Base-by-base conservation (phyloP, 495 filamentous ascomycete species). In the Penicillium paradoxum region DNA sequence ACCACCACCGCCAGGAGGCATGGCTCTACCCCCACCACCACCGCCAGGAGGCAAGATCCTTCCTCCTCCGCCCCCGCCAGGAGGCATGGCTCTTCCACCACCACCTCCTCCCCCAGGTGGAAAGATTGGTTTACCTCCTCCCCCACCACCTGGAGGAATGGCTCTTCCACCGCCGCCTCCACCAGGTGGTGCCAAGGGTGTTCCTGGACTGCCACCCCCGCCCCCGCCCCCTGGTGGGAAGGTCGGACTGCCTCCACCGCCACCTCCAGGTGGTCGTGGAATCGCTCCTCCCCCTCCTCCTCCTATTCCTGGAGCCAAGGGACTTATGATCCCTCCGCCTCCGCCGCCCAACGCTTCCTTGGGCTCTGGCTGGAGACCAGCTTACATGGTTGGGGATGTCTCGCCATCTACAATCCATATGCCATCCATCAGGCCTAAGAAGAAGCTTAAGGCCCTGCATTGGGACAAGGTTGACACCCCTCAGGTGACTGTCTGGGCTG, bases 391-490 rank as follows among this genome's bases (percentile, higher is more conserved):
- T 56, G 76, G 82, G 37, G 75, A 72, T 40, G 49, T 62, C 27
- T 69, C 69, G 32, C 57, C 67, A 24, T 62, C 72, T 46, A 73
- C 72, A 11, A 72, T 83, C 40, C 73, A 79, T 37, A 74, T 89
- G 63, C 81, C 90, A 25, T 87, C 88, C 57, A 88, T 88, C 22
- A 78, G 92, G 58, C 91, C 95, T 29, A 97, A 96, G 80, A 97
- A 95, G 84, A 98, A 97, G 73, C 88, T 98, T 62, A 98, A 98
- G 81, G 91, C 93, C 32, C 80, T 98, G 55, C 93, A 98, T 74
- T 98, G 93, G 93, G 93, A 98, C 65, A 98, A 98, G 73, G 88
- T 98, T 33, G 93, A 98, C 69, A 79, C 90, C 45, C 88, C 90
- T 14, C 85, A 95, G 65, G 89, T 92, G 33, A 97, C 93, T 30